These are phyloP conservation scores for Mercurialis annua DNA, from an alignment of 345 rosid genomes.

Conservation along the genomic window DNA sequence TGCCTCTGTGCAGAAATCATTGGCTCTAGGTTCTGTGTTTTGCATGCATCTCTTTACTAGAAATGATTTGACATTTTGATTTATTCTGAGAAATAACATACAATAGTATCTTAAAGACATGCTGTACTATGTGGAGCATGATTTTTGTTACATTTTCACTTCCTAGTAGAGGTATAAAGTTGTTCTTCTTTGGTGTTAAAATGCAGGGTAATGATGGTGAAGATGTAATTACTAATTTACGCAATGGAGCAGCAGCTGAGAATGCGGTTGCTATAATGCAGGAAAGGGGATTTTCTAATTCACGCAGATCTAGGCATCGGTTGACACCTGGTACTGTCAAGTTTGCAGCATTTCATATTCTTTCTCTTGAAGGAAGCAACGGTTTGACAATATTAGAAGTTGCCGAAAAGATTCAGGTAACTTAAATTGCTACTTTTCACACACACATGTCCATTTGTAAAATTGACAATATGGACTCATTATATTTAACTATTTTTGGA, in stretches of 20 bases:
- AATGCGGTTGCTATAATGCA: slow-evolving; percentile 85
- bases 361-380: slow-evolving; percentile 70
- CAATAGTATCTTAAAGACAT: not conserved
- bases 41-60: not conserved
- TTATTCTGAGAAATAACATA: not conserved
- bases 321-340: slow-evolving; percentile 95
- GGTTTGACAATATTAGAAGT: slow-evolving; percentile 82
- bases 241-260: slow-evolving; percentile 78
- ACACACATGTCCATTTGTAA: not conserved
- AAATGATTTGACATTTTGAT: not conserved
- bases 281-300: slow-evolving; percentile 71
- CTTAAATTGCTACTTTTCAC: slow-evolving; percentile 2
- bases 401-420: slow-evolving; percentile 90
- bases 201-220: slow-evolving; percentile 60
- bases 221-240: slow-evolving; percentile 62
- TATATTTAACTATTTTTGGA: slow-evolving; percentile 9
- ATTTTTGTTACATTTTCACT: no score
- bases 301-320: slow-evolving; percentile 82
- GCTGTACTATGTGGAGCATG: not conserved
- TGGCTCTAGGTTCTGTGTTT: not conserved
- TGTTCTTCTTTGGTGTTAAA: not conserved
- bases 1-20: not conserved
- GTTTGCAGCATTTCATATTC: slow-evolving; percentile 87
- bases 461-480: not conserved
- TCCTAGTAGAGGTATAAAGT: no score